Evolutionary conservation across 2,329 filamentous ascomycete species (phyloP), one percentile per base, ranked within the genome.

Genomic region (Lasiodiplodia sp.): DNA sequence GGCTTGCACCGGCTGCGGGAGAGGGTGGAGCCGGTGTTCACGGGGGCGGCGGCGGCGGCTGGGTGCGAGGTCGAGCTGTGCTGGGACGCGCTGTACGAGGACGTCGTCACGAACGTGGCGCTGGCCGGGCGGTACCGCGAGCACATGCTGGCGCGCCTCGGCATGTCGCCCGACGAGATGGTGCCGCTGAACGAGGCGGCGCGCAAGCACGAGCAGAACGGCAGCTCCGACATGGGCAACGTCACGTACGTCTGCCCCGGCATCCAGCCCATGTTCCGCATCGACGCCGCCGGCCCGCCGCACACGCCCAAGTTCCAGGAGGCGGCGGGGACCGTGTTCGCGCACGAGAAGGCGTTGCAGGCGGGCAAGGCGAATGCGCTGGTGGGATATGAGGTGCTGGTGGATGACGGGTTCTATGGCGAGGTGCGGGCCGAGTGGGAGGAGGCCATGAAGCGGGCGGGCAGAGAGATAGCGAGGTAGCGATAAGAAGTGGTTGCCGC

Each of bases 1-100:
- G 64, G 71, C 31, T 74, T 79, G 21, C 72, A 77, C 3, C 70
- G 73, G 28, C 72, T 75, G 3, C 73, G 81, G 18, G 72, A 74
- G 62, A 69, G 74, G 56, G 76, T 82, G 3, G 67, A 72, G n/a
- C 73, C 71, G 76, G 86, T 84, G 72, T 84, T 86, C 70, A 78
- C 80, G 70, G 84, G 82, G 16, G 84, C 80, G 5, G 83, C 84
- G 1, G 75, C 75, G 21, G 83, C 82, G n/a, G 85, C 86, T 0
- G 86, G 86, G 0, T 67, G 64, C n/a, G 44, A 3, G 11, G 64
- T 67, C 18, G 64, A 67, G 38, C 57, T 67, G 4, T 10, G 12
- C 25, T 67, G 65, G 65, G 65, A 67, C 55, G 65, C 65, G 40
- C 28, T 60, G 53, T 67, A 67, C 31, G 65, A 67, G 40, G 65